Percentiles rank a stretch among this genome's conserved stretches.
Evolutionary conservation across 225 moss, liverwort and hornwort genomes (phyloP).

Genomic region (Marchantia polymorpha): DNA sequence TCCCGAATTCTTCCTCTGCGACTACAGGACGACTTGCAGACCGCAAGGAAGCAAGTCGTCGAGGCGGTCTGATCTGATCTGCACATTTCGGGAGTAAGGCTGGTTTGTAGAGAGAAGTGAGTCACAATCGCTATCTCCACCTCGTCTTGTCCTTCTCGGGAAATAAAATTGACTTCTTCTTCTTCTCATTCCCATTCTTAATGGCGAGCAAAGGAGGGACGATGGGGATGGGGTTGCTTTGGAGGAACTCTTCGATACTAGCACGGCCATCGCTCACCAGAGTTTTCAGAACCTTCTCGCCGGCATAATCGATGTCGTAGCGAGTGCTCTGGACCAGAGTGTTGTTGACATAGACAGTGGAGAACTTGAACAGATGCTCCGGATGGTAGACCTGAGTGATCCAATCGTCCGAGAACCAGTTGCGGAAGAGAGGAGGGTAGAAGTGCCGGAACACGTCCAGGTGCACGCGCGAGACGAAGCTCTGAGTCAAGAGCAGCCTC

Average conservation of each 20-base stretch:
- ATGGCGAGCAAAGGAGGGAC: background rate
- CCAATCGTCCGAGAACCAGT: slow-evolving; percentile 26
- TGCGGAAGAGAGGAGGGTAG: slow-evolving; percentile 17
- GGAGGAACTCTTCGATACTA: slow-evolving; percentile 18
- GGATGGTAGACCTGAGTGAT: slow-evolving; percentile 20
- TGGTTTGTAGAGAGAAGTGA: too few species aligned
- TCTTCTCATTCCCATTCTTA: background rate
- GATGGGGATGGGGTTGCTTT: background rate
- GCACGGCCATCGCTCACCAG: slow-evolving; percentile 15
- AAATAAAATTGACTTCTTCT: background rate
- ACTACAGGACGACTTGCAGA: too few species aligned
- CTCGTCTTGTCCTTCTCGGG: slow-evolving; percentile 2
- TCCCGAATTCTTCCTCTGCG: too few species aligned
- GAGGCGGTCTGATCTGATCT: too few species aligned
- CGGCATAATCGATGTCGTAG: slow-evolving; percentile 15
- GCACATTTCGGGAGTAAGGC: too few species aligned
- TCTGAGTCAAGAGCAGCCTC: slow-evolving; percentile 18
- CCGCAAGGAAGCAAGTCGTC: too few species aligned
- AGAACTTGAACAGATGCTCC: slow-evolving; percentile 23
- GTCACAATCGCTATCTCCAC: slow-evolving; percentile 1
- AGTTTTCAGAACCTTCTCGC: slow-evolving; percentile 13
- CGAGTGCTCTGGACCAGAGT: slow-evolving; percentile 23
- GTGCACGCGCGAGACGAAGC: slow-evolving; percentile 19
- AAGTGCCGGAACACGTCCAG: slow-evolving; percentile 17
- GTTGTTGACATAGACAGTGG: slow-evolving; percentile 11